Conservation (phyloP, 257 asterid genomes). For the Salvia rosmarinus region DNA sequence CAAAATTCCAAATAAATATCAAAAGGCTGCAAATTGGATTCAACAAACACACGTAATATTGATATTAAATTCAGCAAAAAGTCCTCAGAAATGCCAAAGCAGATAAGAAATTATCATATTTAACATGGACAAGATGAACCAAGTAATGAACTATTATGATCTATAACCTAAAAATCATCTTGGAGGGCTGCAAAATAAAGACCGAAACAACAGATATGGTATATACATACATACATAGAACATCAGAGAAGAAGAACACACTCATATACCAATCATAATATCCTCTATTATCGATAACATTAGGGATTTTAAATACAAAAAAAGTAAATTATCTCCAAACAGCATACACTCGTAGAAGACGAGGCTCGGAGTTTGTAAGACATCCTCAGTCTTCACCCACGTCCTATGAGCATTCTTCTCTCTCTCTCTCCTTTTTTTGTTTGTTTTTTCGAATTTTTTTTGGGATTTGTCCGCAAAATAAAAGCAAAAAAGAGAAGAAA, state of each 20-base stretch:
- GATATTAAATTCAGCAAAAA: not conserved
- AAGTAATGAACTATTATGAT: too few species aligned
- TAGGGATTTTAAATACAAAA: constrained; percentile 44
- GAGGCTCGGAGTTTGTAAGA: constrained; percentile 25
- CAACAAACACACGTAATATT: not conserved
- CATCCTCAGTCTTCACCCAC: constrained; percentile 35
- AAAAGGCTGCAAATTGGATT: not conserved
- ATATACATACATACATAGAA: not conserved
- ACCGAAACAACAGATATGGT: constrained; percentile 2
- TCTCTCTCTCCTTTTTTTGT: constrained; percentile 1
- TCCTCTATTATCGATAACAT: constrained; percentile 48
- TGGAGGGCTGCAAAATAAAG: not conserved
- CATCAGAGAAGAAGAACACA: constrained; percentile 12
- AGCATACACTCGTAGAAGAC: constrained; percentile 45
- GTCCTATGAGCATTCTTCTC: constrained; percentile 41
- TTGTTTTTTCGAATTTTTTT: not conserved
- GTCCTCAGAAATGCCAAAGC: not conserved
- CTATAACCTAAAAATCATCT: not conserved
- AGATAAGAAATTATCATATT: not conserved
- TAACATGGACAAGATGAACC: not conserved
- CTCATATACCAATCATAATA: constrained; percentile 36
- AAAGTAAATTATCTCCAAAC: constrained; percentile 47
- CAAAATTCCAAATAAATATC: not conserved
- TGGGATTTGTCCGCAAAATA: constrained; percentile 25
- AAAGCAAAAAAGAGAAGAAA: not conserved